Evolutionary conservation across 441 rosid genomes (phyloP), one percentile per base, ranked within the genome.

Genomic region (Aquilaria agallochum): DNA sequence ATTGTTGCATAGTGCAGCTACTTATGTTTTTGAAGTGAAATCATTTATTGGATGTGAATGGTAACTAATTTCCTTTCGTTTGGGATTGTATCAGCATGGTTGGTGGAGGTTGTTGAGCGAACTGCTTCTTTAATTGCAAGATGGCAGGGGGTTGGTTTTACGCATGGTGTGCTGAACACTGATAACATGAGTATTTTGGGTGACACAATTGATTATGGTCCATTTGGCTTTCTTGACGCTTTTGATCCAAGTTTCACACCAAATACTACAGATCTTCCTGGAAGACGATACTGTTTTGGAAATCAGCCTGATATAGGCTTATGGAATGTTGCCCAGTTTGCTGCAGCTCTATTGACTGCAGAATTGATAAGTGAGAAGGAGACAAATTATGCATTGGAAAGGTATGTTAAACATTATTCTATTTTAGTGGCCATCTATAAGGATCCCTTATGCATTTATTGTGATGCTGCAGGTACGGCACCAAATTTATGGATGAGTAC

Each of bases 121-220:
- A 89, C 93, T 54, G 98, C 99, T 55, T 79, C 85, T 51, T 75
- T 89, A 83, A 63, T 88, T 64, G 96, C 98, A 13, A 83, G 82
- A 63, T 95, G 99, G 97, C 99, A 92, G 72, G 98, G 99, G 53
- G 91, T 95, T 71, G 97, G 99, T 56, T 95, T 95, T 80, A 92
- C 97, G 9, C 99, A 92, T 58, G 99, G 99, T 53, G 98, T 95
- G 65, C 80, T 95, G 73, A 92, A 95, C 82, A 95, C 98, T 2
- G 97, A 92, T 73, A 95, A 95, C 76, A 95, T 92, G 98, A 95
- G 98, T 80, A 77, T 95, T 72, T 78, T 92, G 70, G 99, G 99
- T 59, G 92, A 87, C 47, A 92, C 98, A 7, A 92, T 95, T 53
- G 97, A 95, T 78, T 92, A 95, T 73, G 99, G 98, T 54, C 99